phyloP scores from a whole-genome alignment of 805 yeast genomes.

The Ogataea nakhonphanomensis region DNA sequence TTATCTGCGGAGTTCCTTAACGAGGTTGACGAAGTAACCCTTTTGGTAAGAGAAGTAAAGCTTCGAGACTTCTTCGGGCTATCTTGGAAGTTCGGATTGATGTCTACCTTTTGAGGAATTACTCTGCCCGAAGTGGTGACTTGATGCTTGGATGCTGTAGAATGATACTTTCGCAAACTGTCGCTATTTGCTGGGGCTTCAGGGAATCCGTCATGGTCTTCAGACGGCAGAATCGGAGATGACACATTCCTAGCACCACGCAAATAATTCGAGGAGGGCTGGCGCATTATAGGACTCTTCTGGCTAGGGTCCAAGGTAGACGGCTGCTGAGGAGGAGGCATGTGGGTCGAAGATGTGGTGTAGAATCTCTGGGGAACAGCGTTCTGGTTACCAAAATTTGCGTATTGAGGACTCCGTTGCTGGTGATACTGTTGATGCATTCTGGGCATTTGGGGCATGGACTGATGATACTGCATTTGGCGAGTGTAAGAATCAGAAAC shows the following conservation, averaged over 20 bases:
- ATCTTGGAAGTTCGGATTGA: constrained; percentile 18
- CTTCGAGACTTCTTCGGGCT: constrained; percentile 45
- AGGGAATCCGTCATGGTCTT: constrained; percentile 8
- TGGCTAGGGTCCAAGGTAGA: constrained; percentile 7
- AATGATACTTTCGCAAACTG: constrained; percentile 35
- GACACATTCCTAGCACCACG: constrained; percentile 29
- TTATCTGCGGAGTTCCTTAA: constrained; percentile 31
- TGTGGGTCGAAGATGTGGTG: constrained; percentile 5
- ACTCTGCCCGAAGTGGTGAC: constrained; percentile 42
- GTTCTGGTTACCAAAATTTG: constrained; percentile 20
- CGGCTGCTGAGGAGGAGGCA: constrained; percentile 9
- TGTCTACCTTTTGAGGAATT: constrained; percentile 44
- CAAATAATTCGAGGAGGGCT: constrained; percentile 34
- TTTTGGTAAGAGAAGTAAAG: constrained; percentile 40
- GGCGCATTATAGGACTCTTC: constrained; percentile 37
- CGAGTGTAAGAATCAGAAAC: constrained; percentile 5
- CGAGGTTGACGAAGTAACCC: constrained; percentile 35
- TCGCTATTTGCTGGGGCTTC: constrained; percentile 7
- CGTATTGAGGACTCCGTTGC: constrained; percentile 5
- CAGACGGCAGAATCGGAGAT: constrained; percentile 22
- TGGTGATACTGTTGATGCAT: constrained; percentile 1
- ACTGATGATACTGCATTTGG: constrained; percentile 3
- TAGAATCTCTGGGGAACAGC: constrained; percentile 25
- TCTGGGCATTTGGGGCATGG: background rate
- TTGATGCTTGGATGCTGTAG: constrained; percentile 32